These are phyloP conservation scores for Tetrahymena malaccensis DNA, from an alignment of 73 alveolate species.

Conservation along the genomic window DNA sequence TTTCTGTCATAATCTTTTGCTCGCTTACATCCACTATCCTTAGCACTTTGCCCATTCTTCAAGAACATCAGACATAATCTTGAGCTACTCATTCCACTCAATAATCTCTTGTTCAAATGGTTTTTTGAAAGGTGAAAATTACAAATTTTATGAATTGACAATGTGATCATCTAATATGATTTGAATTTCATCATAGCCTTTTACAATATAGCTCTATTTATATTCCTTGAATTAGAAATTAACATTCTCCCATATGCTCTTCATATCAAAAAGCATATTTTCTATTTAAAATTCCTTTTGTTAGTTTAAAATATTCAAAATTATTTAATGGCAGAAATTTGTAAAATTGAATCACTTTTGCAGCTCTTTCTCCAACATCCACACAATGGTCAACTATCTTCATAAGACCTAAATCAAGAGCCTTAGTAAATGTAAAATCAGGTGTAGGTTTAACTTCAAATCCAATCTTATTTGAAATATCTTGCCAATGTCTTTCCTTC, in stretches of 20 bases:
- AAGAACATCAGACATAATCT: slow-evolving; percentile 94
- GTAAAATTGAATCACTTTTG: neutral
- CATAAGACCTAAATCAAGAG: slow-evolving; percentile 88
- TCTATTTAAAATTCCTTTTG: slow-evolving; percentile 12
- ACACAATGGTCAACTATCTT: slow-evolving; percentile 89
- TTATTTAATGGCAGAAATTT: neutral
- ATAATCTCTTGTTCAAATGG: slow-evolving; percentile 99
- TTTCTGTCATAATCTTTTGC: neutral
- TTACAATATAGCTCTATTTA: slow-evolving; percentile 50
- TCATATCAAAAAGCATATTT: slow-evolving; percentile 19
- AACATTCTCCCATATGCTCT: slow-evolving; percentile 18
- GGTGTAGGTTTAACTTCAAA: slow-evolving; percentile 77
- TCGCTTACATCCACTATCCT: slow-evolving; percentile 84
- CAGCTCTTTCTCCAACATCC: slow-evolving; percentile 97
- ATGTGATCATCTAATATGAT: slow-evolving; percentile 94
- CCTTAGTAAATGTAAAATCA: slow-evolving; percentile 92
- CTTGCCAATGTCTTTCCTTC: slow-evolving; percentile 99
- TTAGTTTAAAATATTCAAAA: neutral
- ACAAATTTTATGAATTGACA: slow-evolving; percentile 98
- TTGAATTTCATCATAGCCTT: slow-evolving; percentile 69
- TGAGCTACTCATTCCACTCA: slow-evolving; percentile 96
- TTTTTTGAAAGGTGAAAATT: slow-evolving; percentile 97
- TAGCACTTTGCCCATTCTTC: slow-evolving; percentile 99
- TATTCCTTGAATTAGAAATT: slow-evolving; percentile 44
- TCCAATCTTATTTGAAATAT: slow-evolving; percentile 88